phyloP scores from a whole-genome alignment of 2,329 filamentous ascomycete species.

The Pseudogymnoascus sp. region DNA sequence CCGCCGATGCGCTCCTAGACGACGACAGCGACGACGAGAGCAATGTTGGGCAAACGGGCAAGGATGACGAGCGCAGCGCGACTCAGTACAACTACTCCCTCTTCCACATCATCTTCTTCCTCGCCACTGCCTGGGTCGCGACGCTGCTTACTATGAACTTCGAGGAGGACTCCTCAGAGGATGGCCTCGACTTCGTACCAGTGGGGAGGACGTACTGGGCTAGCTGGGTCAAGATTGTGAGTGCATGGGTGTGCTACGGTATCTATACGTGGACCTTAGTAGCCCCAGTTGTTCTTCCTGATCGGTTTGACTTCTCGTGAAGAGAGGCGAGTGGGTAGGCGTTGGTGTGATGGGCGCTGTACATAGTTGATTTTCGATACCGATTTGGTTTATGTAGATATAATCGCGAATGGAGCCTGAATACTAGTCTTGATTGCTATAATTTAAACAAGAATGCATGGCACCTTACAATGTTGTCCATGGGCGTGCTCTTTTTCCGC shows the following conservation, averaged over 20 bases:
- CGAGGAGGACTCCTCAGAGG: constrained; percentile 54
- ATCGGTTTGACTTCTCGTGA: constrained; percentile 63
- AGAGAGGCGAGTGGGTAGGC: background rate
- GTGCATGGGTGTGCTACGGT: constrained; percentile 90
- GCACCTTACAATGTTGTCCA: background rate
- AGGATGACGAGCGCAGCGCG: constrained; percentile 79
- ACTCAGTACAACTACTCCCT: constrained; percentile 96
- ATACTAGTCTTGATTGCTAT: background rate
- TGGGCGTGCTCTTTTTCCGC: background rate
- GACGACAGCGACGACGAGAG: constrained; percentile 58
- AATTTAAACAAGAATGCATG: background rate
- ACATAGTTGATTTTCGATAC: background rate
- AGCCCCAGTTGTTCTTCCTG: constrained; percentile 76
- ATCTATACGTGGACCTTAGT: constrained; percentile 92
- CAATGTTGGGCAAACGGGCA: constrained; percentile 48
- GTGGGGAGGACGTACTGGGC: constrained; percentile 95
- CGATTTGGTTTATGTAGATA: background rate
- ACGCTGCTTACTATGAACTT: constrained; percentile 79
- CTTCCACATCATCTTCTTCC: constrained; percentile 96
- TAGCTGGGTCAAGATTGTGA: constrained; percentile 98
- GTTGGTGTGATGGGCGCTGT: background rate
- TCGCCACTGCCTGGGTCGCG: constrained; percentile 92
- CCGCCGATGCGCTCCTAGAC: constrained; percentile 77
- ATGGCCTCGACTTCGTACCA: constrained; percentile 75
- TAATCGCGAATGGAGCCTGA: background rate